These are phyloP conservation scores for Taiozyma onychis DNA, from an alignment of 1,139 yeast genomes.

Conservation along the genomic window DNA sequence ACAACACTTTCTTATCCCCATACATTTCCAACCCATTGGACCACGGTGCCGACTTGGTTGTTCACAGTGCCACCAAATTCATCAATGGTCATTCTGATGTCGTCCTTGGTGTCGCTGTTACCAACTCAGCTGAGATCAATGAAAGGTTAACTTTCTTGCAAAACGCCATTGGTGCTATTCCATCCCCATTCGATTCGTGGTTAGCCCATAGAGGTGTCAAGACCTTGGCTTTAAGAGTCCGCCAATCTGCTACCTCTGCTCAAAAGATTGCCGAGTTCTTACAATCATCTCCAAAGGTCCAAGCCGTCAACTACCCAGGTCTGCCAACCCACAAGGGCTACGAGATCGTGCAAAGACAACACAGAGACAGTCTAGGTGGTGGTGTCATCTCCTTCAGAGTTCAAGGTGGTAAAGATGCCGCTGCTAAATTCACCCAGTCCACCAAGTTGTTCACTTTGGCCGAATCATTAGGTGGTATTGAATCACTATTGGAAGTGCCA, in stretches of 20 bases:
- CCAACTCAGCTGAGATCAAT: conserved; percentile 56
- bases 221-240: conserved; percentile 77
- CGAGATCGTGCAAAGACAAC: conserved; percentile 64
- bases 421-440: conserved; percentile 64
- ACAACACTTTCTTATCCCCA: conserved; percentile 92
- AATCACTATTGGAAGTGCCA: conserved; percentile 82
- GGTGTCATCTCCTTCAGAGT: conserved; percentile 90
- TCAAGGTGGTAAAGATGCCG: conserved; percentile 75
- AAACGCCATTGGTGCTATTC: conserved; percentile 85
- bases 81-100: conserved; percentile 93
- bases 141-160: conserved; percentile 70
- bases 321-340: conserved; percentile 60
- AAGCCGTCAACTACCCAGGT: conserved; percentile 80
- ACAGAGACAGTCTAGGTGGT: conserved; percentile 83
- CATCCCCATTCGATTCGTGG: conserved; percentile 90
- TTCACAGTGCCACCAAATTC: conserved; percentile 87
- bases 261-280: conserved; percentile 67
- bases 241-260: conserved; percentile 64
- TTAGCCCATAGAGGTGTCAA: conserved; percentile 89
- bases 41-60: conserved; percentile 82
- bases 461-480: conserved; percentile 88
- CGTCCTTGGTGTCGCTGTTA: conserved; percentile 79
- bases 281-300: conserved; percentile 42
- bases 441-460: conserved; percentile 81
- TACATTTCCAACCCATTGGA: conserved; percentile 81